These are phyloP conservation scores for Rhododendron henanense DNA, from an alignment of 148 eudicot species.

Conservation along the genomic window DNA sequence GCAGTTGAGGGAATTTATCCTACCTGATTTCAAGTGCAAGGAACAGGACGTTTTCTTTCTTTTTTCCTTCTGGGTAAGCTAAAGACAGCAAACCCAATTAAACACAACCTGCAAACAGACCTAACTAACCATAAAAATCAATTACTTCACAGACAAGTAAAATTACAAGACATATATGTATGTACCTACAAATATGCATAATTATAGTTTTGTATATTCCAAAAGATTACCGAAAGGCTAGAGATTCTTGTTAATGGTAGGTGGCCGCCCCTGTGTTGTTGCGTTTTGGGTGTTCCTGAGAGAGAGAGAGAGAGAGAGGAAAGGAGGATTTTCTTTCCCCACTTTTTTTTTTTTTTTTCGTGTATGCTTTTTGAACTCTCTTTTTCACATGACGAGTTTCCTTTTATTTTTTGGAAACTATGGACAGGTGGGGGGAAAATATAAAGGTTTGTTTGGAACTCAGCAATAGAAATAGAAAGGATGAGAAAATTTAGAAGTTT, in stretches of 20 bases:
- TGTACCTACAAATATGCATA: not conserved
- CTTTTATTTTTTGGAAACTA: not conserved
- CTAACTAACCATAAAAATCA: not conserved
- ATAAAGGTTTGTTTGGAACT: not conserved
- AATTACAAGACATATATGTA: not conserved
- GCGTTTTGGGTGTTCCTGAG: not conserved
- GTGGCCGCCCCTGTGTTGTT: slow-evolving; percentile 8
- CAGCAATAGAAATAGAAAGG: too few relatives aligned
- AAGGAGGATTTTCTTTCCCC: not conserved
- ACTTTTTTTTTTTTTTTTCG: not conserved
- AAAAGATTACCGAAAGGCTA: slow-evolving; percentile 4
- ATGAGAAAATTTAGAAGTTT: too few relatives aligned
- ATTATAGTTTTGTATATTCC: not conserved
- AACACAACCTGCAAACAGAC: not conserved
- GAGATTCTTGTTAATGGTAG: slow-evolving; percentile 1
- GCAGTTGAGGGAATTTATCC: not conserved
- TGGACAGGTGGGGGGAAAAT: not conserved
- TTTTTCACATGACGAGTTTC: slow-evolving; percentile 1
- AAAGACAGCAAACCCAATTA: slow-evolving; percentile 1
- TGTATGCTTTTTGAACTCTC: not conserved
- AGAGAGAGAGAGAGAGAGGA: not conserved
- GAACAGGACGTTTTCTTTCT: not conserved
- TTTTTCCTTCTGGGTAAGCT: not conserved
- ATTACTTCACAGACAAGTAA: not conserved
- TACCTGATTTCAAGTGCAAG: not conserved